Base-by-base conservation (phyloP, 2,329 filamentous ascomycete genomes). In the Neoscytalidium dimidiatum region DNA sequence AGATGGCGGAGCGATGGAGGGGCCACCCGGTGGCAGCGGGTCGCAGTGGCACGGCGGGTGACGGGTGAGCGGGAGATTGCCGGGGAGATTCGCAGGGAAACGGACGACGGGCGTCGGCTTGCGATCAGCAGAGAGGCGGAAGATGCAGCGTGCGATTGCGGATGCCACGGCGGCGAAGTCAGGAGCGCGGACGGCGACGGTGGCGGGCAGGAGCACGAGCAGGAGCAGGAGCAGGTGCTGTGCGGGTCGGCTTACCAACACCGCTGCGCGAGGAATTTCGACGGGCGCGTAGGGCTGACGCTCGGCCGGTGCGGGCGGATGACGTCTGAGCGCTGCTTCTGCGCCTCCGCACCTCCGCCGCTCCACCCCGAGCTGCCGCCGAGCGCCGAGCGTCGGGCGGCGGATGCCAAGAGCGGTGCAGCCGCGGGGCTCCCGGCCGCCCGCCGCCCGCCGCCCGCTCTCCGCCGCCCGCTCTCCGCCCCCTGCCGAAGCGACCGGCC, bases 61-160 rank as follows among this genome's bases (percentile, higher is more conserved):
- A n/a, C n/a, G 46, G 48, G 49, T n/a, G 19, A n/a, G 61, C 61
- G 61, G 61, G 48, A 44, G 61, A 63, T 63, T 53, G 61, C 17
- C 46, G 14, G n/a, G 41, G 17, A 31, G 56, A 26, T 35, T 43
- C 13, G 33, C 43, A 49, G 38, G 29, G 35, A 58, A 49, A 19
- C 26, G 7, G 19, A 41, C 3, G 17, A 31, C 23, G 41, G 19
- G n/a, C 38, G 4, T 17, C 29, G n/a, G 56, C 13, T n/a, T 17
- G 28, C 23, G 28, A 33, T 9, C 26, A 17, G 56, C 28, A 13
- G 19, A 3, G 3, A 28, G 28, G 43, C 19, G 23, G n/a, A 35
- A 46, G 38, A 8, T 60, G 41, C 23, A 26, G 29, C 35, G 38
- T 13, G 23, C 23, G 19, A 14, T 26, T 13, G 53, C 23, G 26